Evolutionary conservation across 768 basidiomycete genomes (phyloP), one percentile per base, ranked within the genome.

Genomic region (Termitomyces sp.): DNA sequence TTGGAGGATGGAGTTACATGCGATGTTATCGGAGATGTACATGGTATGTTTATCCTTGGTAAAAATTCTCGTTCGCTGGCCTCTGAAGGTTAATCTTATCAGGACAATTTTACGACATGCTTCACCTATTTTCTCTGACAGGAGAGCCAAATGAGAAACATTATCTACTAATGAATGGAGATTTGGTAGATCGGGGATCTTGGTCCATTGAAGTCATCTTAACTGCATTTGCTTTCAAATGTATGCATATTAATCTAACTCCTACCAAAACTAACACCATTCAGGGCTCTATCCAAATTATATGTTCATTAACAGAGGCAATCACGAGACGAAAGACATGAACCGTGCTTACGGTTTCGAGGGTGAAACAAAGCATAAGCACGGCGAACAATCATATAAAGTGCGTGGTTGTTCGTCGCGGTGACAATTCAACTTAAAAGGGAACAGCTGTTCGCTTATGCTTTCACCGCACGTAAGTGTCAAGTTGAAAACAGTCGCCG

Each of bases 251-350:
- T 37, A 8, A 31, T 6, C 14, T 31, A 8, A 32, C 47, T 17
- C 51, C 9, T 52, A 2, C 11, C 38, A 37, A 43, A 34, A 52
- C 57, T 29, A 42, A 62, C 48, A 46, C 51, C 6, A 57, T 57
- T 14, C 66, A 94, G 93, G 96, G 96, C 76, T 98, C 59, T 94
- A 92, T 75, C 96, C 96, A 4, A 85, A 85, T 60, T 85, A 80
- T 60, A 92, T 98, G 81, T 96, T 84, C 73, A 85, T 99, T 71
- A 98, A 99, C 73, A 86, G 96, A 65, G 96, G 96, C 17, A 98
- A 98, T 76, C 96, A 98, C 70, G 94, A 96, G 76, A 88, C 94
- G 62, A 92, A 92, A 72, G 95, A 98, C 50, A 98, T 99, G 97
- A 99, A 99, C 74, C 79, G 89, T 53, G 85, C 88, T 25, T 95